Evolutionary conservation across 345 rosid genomes (phyloP).

Genomic region (Pelargonium nanum): DNA sequence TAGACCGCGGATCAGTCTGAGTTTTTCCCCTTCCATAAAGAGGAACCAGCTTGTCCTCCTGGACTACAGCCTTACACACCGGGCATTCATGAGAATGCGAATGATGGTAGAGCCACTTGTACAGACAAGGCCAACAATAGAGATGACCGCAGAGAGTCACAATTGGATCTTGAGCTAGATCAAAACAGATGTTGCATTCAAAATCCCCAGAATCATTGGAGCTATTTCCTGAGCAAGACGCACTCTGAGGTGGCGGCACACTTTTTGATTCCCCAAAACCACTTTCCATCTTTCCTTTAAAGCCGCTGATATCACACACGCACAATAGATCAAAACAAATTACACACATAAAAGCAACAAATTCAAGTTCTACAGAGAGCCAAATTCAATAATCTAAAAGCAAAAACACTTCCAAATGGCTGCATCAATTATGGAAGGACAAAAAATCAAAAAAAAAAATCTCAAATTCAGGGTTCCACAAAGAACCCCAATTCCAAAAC

Average conservation of each 20-base stretch:
- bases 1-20: constrained; percentile 59
- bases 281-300: constrained; percentile 31
- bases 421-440: not conserved
- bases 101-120: constrained; percentile 77
- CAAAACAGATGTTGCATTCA: constrained; percentile 94
- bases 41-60: constrained; percentile 88
- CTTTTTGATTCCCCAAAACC: constrained; percentile 45
- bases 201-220: constrained; percentile 60
- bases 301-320: not conserved
- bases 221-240: constrained; percentile 26
- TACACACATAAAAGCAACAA: not conserved
- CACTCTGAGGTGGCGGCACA: constrained; percentile 15
- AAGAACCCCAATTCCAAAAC: no score
- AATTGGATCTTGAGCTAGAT: constrained; percentile 78
- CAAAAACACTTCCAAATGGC: not conserved
- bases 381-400: not conserved
- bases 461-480: not conserved
- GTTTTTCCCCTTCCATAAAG: constrained; percentile 90
- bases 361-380: not conserved
- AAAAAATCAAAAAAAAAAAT: not conserved
- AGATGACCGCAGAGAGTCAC: constrained; percentile 90
- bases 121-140: constrained; percentile 88
- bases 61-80: constrained; percentile 78
- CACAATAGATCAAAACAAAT: not conserved
- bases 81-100: constrained; percentile 87